phyloP scores from a whole-genome alignment of 768 basidiomycete species.

The Pisolithus marmoratus region DNA sequence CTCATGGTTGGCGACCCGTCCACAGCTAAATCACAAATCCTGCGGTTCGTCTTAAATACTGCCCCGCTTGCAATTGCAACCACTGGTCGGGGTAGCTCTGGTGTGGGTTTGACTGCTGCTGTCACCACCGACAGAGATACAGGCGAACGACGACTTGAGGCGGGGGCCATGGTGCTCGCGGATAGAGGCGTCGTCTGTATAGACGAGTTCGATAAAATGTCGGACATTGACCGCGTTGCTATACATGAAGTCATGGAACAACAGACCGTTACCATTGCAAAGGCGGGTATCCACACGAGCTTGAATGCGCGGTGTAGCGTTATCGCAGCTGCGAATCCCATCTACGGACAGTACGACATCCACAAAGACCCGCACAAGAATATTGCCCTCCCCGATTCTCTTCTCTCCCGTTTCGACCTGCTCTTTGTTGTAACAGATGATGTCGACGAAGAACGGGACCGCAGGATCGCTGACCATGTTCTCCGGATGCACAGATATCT shows the following conservation, averaged over 20 bases:
- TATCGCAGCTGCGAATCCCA: conserved; percentile 96
- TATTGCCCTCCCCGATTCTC: conserved; percentile 95
- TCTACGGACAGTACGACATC: conserved; percentile 99
- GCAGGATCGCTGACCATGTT: conserved; percentile 95
- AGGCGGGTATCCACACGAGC: conserved; percentile 97
- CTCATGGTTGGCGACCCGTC: conserved; percentile 99
- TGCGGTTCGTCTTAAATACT: conserved; percentile 93
- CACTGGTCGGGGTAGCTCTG: conserved; percentile 96
- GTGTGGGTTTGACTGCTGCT: conserved; percentile 97
- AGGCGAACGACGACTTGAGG: conserved; percentile 93
- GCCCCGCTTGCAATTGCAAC: conserved; percentile 98
- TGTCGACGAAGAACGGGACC: conserved; percentile 90
- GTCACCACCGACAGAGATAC: conserved; percentile 99
- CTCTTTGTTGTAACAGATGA: conserved; percentile 98
- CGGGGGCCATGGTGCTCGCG: conserved; percentile 98
- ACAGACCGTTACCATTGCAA: conserved; percentile 98
- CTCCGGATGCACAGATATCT: conserved; percentile 96
- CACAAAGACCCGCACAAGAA: conserved; percentile 99
- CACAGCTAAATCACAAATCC: conserved; percentile 95
- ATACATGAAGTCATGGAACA: conserved; percentile 99
- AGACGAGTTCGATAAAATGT: conserved; percentile 99
- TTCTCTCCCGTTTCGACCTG: conserved; percentile 97
- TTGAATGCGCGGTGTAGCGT: conserved; percentile 97
- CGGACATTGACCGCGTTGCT: conserved; percentile 95
- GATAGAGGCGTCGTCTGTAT: conserved; percentile 99